Conservation (phyloP, 495 filamentous ascomycete genomes). For the Xylaria acuta region DNA sequence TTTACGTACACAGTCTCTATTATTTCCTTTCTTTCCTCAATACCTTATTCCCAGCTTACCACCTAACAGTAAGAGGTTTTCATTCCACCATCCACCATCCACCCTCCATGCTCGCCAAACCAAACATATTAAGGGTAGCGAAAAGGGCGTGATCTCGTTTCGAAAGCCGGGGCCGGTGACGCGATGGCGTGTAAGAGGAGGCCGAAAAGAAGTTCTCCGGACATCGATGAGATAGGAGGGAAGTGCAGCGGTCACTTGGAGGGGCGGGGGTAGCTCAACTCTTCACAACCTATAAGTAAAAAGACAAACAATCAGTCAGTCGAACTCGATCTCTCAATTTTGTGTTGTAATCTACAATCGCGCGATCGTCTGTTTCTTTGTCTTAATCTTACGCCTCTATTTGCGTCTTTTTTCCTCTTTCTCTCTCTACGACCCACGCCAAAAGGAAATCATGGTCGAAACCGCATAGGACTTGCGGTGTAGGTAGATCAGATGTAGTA, state of each 20-base stretch:
- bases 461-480: conserved; percentile 8
- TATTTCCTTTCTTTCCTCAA: not conserved
- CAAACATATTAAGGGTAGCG: not conserved
- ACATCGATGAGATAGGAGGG: conserved; percentile 4
- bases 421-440: conserved; percentile 44
- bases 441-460: conserved; percentile 23
- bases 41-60: not conserved
- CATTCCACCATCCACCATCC: no score
- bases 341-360: conserved; percentile 28
- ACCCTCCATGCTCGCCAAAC: no score
- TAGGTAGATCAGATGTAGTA: conserved; percentile 14
- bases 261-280: conserved; percentile 6
- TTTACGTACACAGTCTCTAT: not conserved
- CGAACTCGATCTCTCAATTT: conserved; percentile 21
- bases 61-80: no score
- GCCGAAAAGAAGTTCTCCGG: not conserved
- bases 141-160: not conserved
- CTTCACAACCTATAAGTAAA: conserved; percentile 28
- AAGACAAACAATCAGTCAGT: conserved; percentile 24
- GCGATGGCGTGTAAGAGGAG: not conserved
- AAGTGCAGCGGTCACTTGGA: conserved; percentile 10
- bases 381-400: conserved; percentile 31
- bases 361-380: conserved; percentile 15
- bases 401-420: conserved; percentile 34
- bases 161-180: not conserved